Evolutionary conservation across 352 stramenopile species (phyloP).

Genomic region (Phytophthora lateralis): DNA sequence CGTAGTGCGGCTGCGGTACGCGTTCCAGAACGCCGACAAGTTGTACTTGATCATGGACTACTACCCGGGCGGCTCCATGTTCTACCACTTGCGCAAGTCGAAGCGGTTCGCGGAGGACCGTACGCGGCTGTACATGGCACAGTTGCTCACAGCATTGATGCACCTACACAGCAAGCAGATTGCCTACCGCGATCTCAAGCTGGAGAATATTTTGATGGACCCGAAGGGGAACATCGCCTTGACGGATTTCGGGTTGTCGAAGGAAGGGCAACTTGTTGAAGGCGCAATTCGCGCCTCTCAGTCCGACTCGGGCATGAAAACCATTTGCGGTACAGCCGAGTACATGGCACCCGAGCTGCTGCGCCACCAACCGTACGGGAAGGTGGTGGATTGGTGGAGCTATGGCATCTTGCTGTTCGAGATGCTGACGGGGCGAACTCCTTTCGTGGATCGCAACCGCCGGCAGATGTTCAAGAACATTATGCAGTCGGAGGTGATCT

Average conservation of each 20-base stretch:
- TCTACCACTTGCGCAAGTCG: slow-evolving; percentile 88
- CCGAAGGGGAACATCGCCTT: slow-evolving; percentile 86
- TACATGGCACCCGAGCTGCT: slow-evolving; percentile 90
- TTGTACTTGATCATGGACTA: slow-evolving; percentile 98
- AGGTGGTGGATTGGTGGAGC: slow-evolving; percentile 92
- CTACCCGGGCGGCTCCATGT: slow-evolving; percentile 91
- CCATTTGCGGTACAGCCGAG: slow-evolving; percentile 88
- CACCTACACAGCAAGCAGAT: slow-evolving; percentile 91
- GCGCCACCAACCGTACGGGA: slow-evolving; percentile 86
- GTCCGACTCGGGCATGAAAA: slow-evolving; percentile 86
- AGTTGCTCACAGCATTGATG: slow-evolving; percentile 88
- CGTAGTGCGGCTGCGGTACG: slow-evolving; percentile 84
- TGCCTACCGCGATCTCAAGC: slow-evolving; percentile 89
- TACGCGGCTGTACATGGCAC: slow-evolving; percentile 87
- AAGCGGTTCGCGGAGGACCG: slow-evolving; percentile 88
- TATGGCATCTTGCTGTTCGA: slow-evolving; percentile 90
- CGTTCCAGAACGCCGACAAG: slow-evolving; percentile 89
- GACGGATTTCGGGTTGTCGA: slow-evolving; percentile 89
- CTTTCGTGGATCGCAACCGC: slow-evolving; percentile 89
- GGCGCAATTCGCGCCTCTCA: slow-evolving; percentile 84
- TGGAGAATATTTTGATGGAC: slow-evolving; percentile 92
- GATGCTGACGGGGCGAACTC: slow-evolving; percentile 88
- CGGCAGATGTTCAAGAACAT: slow-evolving; percentile 93
- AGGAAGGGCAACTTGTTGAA: slow-evolving; percentile 84
- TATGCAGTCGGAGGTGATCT: slow-evolving; percentile 89